phyloP scores from a whole-genome alignment of 108 stramenopile genomes.

The Cyclotella baltica region DNA sequence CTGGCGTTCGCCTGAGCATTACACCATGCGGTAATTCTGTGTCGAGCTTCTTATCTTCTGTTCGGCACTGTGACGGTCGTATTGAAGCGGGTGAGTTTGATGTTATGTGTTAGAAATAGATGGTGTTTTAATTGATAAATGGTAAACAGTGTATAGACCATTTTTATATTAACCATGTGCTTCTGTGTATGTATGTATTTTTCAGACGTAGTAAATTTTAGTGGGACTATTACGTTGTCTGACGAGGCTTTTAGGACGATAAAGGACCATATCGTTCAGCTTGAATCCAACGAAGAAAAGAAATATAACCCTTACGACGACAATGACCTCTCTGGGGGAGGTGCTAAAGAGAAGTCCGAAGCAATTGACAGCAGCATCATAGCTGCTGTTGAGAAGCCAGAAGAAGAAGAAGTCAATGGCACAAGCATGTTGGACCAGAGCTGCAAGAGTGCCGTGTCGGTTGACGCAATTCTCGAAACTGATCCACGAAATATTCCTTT shows the following conservation, averaged over 20 bases:
- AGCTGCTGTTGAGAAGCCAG: neutral
- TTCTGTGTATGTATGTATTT: neutral
- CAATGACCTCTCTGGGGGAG: too few relatives aligned
- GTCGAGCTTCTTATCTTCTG: neutral
- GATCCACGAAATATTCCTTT: neutral
- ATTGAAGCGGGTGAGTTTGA: constrained; percentile 15
- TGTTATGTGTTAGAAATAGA: neutral
- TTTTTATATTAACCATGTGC: neutral
- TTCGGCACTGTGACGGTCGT: constrained; percentile 20
- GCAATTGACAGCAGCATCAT: neutral
- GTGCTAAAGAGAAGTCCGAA: too few relatives aligned
- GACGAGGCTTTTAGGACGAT: neutral
- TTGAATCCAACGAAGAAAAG: neutral
- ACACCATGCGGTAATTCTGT: constrained; percentile 1
- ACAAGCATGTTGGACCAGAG: neutral
- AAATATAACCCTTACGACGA: neutral
- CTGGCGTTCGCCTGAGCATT: constrained; percentile 20
- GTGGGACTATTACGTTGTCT: constrained; percentile 18
- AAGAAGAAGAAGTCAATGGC: neutral
- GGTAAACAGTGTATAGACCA: too few relatives aligned
- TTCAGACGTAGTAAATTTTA: constrained; percentile 21
- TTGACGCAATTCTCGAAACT: constrained; percentile 1
- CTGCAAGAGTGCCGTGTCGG: neutral
- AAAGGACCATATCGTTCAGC: neutral
- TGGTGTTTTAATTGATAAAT: too few relatives aligned